Evolutionary conservation across 208 protist species (phyloP).

Genomic region (Leishmania lainsoni): DNA sequence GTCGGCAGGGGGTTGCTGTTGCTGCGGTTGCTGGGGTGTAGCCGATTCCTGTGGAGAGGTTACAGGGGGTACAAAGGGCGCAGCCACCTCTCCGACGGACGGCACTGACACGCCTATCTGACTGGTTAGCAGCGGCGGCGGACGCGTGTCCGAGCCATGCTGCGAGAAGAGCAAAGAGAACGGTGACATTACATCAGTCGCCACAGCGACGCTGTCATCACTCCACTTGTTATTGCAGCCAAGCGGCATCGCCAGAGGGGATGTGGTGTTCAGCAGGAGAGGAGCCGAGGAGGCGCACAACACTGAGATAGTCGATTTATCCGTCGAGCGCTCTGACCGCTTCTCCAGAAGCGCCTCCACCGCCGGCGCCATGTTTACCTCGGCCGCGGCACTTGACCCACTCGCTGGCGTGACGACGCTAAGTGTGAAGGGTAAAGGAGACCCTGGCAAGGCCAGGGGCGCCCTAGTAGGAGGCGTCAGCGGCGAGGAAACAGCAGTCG

Average conservation of each 20-base stretch:
- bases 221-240: not conserved
- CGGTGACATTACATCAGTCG: not conserved
- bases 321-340: not conserved
- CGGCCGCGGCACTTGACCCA: not conserved
- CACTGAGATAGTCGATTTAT: not conserved
- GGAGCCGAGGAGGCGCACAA: not conserved
- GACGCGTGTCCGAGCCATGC: not conserved
- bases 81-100: not conserved
- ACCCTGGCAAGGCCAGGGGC: not conserved
- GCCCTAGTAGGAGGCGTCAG: not conserved
- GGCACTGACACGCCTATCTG: not conserved
- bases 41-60: not conserved
- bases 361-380: not conserved
- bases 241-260: not conserved
- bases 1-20: conserved; percentile 11
- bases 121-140: not conserved
- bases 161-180: not conserved
- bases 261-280: not conserved
- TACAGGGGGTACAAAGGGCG: not conserved
- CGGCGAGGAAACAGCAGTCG: not conserved
- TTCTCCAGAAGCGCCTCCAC: not conserved
- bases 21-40: not conserved
- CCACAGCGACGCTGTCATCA: not conserved
- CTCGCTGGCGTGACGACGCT: not conserved
- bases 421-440: not conserved